Conservation (phyloP, 345 rosid species). For the Eucalyptus albens region DNA sequence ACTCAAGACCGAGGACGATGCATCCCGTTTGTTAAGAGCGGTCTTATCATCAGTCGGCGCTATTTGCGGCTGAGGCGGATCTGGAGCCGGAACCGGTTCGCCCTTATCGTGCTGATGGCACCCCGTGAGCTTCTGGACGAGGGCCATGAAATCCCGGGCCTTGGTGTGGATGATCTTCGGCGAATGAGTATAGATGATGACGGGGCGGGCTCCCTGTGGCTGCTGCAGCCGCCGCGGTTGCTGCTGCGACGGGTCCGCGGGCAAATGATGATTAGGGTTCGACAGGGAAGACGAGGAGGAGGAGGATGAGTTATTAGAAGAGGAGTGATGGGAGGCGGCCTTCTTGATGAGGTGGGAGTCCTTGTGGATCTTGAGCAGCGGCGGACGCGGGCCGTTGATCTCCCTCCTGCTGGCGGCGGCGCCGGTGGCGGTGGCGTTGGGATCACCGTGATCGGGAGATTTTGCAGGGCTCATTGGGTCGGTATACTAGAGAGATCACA, state of each 20-base stretch:
- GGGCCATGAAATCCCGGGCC: constrained; percentile 66
- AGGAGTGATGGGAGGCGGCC: neutral
- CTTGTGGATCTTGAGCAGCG: constrained; percentile 23
- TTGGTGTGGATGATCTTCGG: constrained; percentile 75
- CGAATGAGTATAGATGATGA: constrained; percentile 54
- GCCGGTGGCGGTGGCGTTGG: neutral
- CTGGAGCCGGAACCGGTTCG: neutral
- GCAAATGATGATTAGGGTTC: neutral
- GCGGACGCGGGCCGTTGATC: constrained; percentile 17
- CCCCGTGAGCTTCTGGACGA: constrained; percentile 79
- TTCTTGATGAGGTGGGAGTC: constrained; percentile 36
- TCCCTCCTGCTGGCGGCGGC: neutral
- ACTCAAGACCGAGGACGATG: neutral
- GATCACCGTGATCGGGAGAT: neutral
- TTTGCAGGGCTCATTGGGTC: constrained; percentile 1
- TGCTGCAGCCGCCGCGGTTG: neutral
- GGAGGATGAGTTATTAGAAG: neutral
- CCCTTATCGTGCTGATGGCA: neutral
- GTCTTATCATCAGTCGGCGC: neutral
- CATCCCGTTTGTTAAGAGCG: neutral
- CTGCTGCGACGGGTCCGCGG: neutral
- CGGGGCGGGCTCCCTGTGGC: constrained; percentile 8
- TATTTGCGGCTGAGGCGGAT: neutral
- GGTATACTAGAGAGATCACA: neutral
- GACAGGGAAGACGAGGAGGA: neutral